These are phyloP conservation scores for Malus hybrid DNA, from an alignment of 331 rosid genomes.

Conservation along the genomic window DNA sequence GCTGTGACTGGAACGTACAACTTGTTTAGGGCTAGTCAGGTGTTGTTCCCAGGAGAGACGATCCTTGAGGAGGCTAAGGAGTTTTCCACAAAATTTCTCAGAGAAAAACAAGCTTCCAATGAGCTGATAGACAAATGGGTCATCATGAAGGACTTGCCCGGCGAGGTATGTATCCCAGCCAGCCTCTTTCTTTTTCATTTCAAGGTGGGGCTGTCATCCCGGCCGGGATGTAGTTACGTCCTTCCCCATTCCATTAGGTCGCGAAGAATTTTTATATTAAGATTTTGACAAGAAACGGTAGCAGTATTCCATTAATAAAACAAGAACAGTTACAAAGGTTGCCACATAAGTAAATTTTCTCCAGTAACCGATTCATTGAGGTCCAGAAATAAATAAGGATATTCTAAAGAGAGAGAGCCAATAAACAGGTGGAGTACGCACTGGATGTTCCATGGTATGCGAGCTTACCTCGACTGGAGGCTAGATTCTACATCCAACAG, in stretches of 20 bases:
- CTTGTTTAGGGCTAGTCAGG: slow-evolving; percentile 55
- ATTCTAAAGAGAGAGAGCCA: not conserved
- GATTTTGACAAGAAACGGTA: no score
- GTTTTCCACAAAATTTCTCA: slow-evolving; percentile 47
- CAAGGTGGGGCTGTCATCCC: no score
- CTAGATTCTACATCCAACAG: slow-evolving; percentile 68
- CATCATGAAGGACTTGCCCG: slow-evolving; percentile 64
- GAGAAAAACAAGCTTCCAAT: slow-evolving; percentile 43
- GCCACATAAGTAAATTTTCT: no score
- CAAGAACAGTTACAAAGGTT: no score
- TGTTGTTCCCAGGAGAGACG: slow-evolving; percentile 58
- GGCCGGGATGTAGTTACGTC: no score
- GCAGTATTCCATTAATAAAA: slow-evolving; percentile 39
- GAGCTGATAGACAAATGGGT: slow-evolving; percentile 81
- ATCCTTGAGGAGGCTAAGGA: slow-evolving; percentile 58
- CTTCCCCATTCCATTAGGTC: no score
- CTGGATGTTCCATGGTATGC: slow-evolving; percentile 80
- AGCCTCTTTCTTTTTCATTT: no score
- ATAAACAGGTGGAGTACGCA: slow-evolving; percentile 57
- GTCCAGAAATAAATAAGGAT: not conserved
- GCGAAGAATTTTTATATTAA: no score
- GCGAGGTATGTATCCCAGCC: slow-evolving; percentile 43
- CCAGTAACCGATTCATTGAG: no score
- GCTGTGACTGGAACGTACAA: slow-evolving; percentile 81
- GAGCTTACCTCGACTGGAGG: slow-evolving; percentile 62